phyloP scores from a whole-genome alignment of 177 flowering plant species.

The Telopea speciosissima region DNA sequence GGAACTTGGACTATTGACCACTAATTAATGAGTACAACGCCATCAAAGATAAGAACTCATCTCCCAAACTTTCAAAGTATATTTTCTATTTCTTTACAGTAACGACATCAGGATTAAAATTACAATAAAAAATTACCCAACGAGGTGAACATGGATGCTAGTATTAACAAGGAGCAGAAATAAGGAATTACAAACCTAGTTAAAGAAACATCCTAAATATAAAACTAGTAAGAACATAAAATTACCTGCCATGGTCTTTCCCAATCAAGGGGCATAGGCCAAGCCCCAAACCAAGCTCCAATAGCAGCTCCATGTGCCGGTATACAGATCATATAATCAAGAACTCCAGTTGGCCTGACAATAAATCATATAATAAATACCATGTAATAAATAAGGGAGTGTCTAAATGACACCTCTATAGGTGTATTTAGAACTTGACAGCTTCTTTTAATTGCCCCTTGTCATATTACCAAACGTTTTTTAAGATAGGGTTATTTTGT shows the following conservation, averaged over 20 bases:
- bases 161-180: not conserved
- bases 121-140: not conserved
- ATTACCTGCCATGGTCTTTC: constrained; percentile 98
- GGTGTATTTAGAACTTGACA: too few relatives aligned
- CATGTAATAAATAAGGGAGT: too few relatives aligned
- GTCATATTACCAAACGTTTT: too few relatives aligned
- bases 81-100: too few relatives aligned
- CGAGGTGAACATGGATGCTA: not conserved
- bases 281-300: constrained; percentile 98
- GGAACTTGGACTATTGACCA: not conserved
- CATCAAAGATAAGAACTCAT: not conserved
- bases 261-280: constrained; percentile 99
- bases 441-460: too few relatives aligned
- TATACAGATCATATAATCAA: constrained; percentile 67
- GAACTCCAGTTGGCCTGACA: constrained; percentile 47
- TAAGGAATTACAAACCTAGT: not conserved
- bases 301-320: constrained; percentile 87
- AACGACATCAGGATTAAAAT: not conserved
- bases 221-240: not conserved
- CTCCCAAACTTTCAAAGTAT: not conserved
- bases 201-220: not conserved
- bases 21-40: not conserved
- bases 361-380: not conserved
- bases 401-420: too few relatives aligned
- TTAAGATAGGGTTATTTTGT: too few relatives aligned